A percentile compares a stretch with the other conserved stretches of the same genome.
phyloP scores from a whole-genome alignment of 805 yeast genomes.

The Yarrowia sp. region DNA sequence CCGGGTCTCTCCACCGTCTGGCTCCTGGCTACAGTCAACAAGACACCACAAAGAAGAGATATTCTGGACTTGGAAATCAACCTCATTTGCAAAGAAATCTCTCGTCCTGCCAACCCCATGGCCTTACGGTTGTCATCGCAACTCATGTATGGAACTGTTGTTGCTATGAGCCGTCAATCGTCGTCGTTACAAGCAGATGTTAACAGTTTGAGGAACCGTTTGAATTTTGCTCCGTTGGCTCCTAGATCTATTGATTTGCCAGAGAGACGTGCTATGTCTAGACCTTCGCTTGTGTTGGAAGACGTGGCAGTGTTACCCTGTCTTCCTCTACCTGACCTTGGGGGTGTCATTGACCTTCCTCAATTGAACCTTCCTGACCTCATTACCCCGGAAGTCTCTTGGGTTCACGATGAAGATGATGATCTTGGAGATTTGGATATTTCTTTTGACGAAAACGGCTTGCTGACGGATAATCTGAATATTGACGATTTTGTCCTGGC shows the following conservation, averaged over 20 bases:
- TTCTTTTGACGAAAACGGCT: neutral
- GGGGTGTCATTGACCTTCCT: neutral
- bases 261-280: neutral
- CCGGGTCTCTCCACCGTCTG: constrained; percentile 4
- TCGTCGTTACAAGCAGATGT: neutral
- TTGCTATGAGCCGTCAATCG: neutral
- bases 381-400: neutral
- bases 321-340: neutral
- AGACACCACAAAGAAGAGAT: neutral
- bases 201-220: neutral
- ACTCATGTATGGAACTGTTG: constrained; percentile 10
- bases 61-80: neutral
- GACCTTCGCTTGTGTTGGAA: neutral
- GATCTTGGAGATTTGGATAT: constrained; percentile 1
- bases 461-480: neutral
- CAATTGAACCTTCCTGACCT: neutral
- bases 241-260: neutral
- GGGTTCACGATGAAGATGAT: neutral
- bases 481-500: neutral
- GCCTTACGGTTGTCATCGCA: neutral
- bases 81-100: constrained; percentile 6
- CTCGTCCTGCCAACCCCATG: neutral
- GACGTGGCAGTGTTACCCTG: neutral
- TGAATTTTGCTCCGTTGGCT: neutral
- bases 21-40: constrained; percentile 13